phyloP scores from a whole-genome alignment of 2,329 filamentous ascomycete species.

The Myrmaecium sp. region DNA sequence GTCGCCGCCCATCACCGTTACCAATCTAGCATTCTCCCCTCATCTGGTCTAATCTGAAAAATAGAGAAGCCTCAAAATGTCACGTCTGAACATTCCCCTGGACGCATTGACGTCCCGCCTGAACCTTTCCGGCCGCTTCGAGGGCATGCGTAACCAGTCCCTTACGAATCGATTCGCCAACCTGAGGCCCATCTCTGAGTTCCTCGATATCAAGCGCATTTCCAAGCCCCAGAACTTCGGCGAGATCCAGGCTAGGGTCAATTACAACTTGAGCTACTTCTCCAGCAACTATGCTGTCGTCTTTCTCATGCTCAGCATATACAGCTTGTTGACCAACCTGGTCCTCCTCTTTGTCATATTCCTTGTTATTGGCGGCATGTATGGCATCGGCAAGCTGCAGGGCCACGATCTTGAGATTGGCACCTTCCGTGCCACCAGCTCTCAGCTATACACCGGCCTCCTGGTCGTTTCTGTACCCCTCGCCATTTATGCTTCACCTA shows the following conservation, averaged over 20 bases:
- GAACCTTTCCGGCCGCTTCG: constrained; percentile 72
- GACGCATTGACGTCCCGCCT: constrained; percentile 82
- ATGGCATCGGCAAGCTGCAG: constrained; percentile 75
- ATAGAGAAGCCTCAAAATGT: constrained; percentile 51
- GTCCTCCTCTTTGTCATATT: constrained; percentile 82
- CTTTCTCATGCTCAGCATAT: constrained; percentile 90
- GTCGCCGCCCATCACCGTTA: too few relatives aligned
- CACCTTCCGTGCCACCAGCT: constrained; percentile 64
- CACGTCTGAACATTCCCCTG: constrained; percentile 81
- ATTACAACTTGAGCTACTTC: constrained; percentile 95
- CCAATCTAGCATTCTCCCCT: too few relatives aligned
- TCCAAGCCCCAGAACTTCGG: constrained; percentile 86
- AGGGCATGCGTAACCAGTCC: constrained; percentile 63
- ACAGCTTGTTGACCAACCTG: constrained; percentile 79
- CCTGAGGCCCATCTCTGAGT: constrained; percentile 78
- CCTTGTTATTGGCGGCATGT: constrained; percentile 73
- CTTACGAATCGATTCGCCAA: constrained; percentile 77
- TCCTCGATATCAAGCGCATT: constrained; percentile 87
- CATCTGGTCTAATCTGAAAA: too few relatives aligned
- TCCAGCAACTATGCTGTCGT: constrained; percentile 95
- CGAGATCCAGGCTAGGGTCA: constrained; percentile 80
- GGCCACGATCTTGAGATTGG: constrained; percentile 81
- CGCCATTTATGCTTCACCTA: constrained; percentile 68
- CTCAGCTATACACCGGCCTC: constrained; percentile 84
- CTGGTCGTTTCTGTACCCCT: constrained; percentile 71